Conservation (phyloP, 2,329 filamentous ascomycete species). For the Bipolaris victoriae region DNA sequence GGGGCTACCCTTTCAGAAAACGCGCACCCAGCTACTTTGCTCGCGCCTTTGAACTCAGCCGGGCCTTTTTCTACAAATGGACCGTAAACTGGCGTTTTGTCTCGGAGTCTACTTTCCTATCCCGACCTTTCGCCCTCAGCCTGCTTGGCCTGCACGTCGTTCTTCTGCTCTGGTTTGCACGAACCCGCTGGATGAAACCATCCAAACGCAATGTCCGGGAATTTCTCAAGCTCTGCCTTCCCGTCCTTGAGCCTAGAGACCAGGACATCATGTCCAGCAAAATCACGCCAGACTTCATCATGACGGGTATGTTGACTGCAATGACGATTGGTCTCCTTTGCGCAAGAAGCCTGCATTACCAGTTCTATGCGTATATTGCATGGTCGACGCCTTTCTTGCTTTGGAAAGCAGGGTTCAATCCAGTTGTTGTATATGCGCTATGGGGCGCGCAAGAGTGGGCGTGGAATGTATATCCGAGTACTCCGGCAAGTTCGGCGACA, state of each 20-base stretch:
- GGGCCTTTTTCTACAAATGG: conserved; percentile 96
- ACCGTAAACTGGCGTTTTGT: conserved; percentile 98
- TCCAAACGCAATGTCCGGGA: conserved; percentile 63
- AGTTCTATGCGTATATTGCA: conserved; percentile 90
- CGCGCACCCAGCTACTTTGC: conserved; percentile 75
- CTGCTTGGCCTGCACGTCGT: conserved; percentile 70
- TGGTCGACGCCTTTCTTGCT: conserved; percentile 89
- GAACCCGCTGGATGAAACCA: conserved; percentile 74
- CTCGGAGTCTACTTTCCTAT: conserved; percentile 81
- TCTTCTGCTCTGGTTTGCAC: conserved; percentile 70
- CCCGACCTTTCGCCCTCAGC: conserved; percentile 68
- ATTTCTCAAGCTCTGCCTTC: conserved; percentile 59
- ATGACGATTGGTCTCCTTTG: conserved; percentile 82
- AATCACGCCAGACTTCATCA: conserved; percentile 74
- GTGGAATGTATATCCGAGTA: conserved; percentile 94
- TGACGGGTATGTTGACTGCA: conserved; percentile 77
- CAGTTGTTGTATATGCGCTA: conserved; percentile 68
- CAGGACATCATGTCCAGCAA: conserved; percentile 63
- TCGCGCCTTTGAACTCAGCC: conserved; percentile 86
- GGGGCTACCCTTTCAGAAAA: conserved; percentile 70
- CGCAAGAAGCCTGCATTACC: conserved; percentile 88
- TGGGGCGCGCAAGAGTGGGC: conserved; percentile 88
- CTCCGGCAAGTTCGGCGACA: conserved; percentile 64
- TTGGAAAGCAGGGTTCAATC: conserved; percentile 76
- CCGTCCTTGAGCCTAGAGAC: conserved; percentile 50